Evolutionary conservation across 2,329 filamentous ascomycete genomes (phyloP), one percentile per base, ranked within the genome.

Genomic region (Bisporella sp.): DNA sequence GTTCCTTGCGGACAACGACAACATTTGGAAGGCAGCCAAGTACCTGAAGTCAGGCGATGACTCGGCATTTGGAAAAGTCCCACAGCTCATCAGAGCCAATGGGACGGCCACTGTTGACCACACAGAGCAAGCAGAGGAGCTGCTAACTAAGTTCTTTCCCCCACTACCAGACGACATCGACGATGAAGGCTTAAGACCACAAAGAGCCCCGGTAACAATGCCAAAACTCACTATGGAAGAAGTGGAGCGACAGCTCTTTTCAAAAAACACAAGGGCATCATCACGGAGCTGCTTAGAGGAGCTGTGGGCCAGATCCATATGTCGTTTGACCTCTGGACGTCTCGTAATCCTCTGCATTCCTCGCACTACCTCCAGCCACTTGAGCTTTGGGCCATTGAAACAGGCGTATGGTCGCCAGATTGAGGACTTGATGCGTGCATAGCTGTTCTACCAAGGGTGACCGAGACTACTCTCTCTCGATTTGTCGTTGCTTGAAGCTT

Each of bases 1-100:
- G 42, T 63, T 64, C 40, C 55, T 65, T 7, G 61, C 50, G 0
- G 59, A 65, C 41, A 54, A 59, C 40, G 50, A 56, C n/a, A 66
- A 65, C 32, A 63, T 65, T 48, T 66, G 32, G 45, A 37, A 39
- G 33, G 45, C 45, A 32, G 45, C 32, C 13, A 47, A 47, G 32
- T 47, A 47, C 45, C 33, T 47, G n/a, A 40, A 47, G 28, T 47
- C 45, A n/a, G n/a, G 13, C 7, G 13, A 32, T 48, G 31, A 33
- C 31, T 41, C 37, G 21, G 46, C 37, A 41, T 41, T 48, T 48
- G 37, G 28, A 30, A 48, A 48, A 31, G 28, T 48, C 35, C 37
- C 37, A 31, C 37, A 12, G 31, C 46, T 48, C 8, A 48, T 13
- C 8, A 48, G 37, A 48, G n/a, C 28, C 29, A 28, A 48, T 39